Evolutionary conservation across 2,329 filamentous ascomycete species (phyloP), one percentile per base, ranked within the genome.

Genomic region (Paecilomyces formosus): DNA sequence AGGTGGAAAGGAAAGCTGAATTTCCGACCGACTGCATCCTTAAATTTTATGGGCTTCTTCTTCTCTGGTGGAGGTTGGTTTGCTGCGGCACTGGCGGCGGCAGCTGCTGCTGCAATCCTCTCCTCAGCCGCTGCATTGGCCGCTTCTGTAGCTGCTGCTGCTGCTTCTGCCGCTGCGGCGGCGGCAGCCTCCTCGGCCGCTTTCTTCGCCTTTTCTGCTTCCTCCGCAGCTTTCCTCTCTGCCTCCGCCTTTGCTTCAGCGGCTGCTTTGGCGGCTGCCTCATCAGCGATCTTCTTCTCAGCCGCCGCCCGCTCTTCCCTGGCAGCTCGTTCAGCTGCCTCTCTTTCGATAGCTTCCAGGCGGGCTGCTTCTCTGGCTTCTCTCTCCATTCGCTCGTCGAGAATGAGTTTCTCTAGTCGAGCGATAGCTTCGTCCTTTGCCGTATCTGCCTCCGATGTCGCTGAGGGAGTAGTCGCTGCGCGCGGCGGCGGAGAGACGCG

Each of bases 1-100:
- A 95, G 74, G 62, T 92, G 85, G 75, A 88, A 96, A 1, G 92
- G 92, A 69, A 97, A 96, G 74, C 86, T 94, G 72, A 95, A 97
- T 73, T 95, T 96, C 64, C 92, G 84, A 31, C 90, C 90, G 15
- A 97, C 86, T 0, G 92, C 92, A 71, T 97, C 92, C 75, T 95
- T 95, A 78, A 96, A 96, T 65, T 87, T 88, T 72, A 96, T 90
- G 2, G 89, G 90, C 51, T 86, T 80, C 72, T 90, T 89, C 64
- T 81, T 80, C 58, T 81, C 78, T n/a, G 83, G 79, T 1, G 80
- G 77, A n/a, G 73, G 69, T 18, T 63, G 64, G 28, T 66, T 68
- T 28, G 63, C 69, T n/a, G 68, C 68, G 12, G 71, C 68, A 35
- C 67, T 65, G 12, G 66, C 62, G 8, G 70, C 68, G 26, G 66